Evolutionary conservation across 441 rosid species (phyloP).

Genomic region (Melastoma candidum): DNA sequence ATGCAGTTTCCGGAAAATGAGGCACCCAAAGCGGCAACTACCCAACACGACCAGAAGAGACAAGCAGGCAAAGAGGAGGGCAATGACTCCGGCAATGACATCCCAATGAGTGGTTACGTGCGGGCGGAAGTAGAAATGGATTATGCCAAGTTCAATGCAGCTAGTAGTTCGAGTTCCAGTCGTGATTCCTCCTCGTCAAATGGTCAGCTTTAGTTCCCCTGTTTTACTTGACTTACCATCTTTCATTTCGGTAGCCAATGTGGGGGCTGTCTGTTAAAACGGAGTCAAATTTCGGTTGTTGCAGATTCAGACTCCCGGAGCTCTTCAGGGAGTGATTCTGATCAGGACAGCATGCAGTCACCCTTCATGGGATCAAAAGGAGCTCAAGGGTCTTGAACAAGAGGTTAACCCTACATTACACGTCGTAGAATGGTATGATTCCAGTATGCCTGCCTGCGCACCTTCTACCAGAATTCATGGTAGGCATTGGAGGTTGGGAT

Average conservation of each 20-base stretch:
- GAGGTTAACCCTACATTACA: too few relatives aligned
- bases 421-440: too few relatives aligned
- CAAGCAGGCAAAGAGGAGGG: constrained; percentile 75
- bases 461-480: too few relatives aligned
- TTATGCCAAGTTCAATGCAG: constrained; percentile 22
- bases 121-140: constrained; percentile 90
- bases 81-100: constrained; percentile 33
- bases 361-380: constrained; percentile 16
- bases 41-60: constrained; percentile 39
- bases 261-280: too few relatives aligned
- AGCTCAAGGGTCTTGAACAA: not conserved
- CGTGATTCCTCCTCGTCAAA: constrained; percentile 66
- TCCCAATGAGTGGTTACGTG: constrained; percentile 73
- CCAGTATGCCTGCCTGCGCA: too few relatives aligned
- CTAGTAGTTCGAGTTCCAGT: constrained; percentile 55
- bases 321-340: constrained; percentile 90
- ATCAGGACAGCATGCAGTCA: constrained; percentile 63
- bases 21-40: constrained; percentile 13
- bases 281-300: not conserved
- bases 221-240: too few relatives aligned
- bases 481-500: too few relatives aligned
- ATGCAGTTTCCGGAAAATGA: constrained; percentile 1
- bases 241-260: too few relatives aligned
- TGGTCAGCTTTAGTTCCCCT: constrained; percentile 31
- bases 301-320: constrained; percentile 86